Evolutionary conservation across 306 rosid species (phyloP).

Genomic region (Cucurbita moschata): DNA sequence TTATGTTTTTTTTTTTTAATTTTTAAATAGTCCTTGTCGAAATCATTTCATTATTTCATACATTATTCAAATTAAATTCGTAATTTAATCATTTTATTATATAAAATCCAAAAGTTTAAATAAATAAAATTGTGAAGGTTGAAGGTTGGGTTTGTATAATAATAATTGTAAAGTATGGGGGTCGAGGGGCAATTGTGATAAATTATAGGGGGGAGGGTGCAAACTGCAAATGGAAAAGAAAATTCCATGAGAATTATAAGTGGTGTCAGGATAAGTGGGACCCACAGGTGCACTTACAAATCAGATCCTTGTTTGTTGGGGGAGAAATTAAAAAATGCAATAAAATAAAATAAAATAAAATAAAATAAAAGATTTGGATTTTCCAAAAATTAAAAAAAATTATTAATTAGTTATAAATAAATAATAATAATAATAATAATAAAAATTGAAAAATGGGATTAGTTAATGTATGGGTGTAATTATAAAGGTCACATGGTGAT

Average conservation of each 20-base stretch:
- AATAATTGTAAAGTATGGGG: not conserved
- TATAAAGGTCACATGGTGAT: not conserved
- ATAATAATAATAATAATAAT: too few relatives aligned
- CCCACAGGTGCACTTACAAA: not conserved
- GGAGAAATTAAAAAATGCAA: too few relatives aligned
- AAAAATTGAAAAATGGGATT: not conserved
- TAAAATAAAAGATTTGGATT: not conserved
- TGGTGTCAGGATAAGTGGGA: not conserved
- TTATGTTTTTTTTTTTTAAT: not conserved
- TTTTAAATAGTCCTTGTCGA: not conserved
- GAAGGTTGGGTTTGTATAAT: not conserved
- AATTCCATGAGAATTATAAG: not conserved
- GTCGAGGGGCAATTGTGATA: not conserved
- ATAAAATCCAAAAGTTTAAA: too few relatives aligned
- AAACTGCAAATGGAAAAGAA: not conserved
- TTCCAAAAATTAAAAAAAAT: not conserved
- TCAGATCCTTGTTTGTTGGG: constrained; percentile 9
- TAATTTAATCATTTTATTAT: too few relatives aligned
- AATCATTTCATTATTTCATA: too few relatives aligned
- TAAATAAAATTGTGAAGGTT: too few relatives aligned
- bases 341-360: too few relatives aligned
- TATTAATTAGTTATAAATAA: too few relatives aligned
- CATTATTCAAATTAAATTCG: too few relatives aligned
- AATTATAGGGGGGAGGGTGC: not conserved
- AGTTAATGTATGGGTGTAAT: not conserved